Evolutionary conservation across 305 asterid genomes (phyloP), one percentile per base, ranked within the genome.

Genomic region (Fraxinus sp.): DNA sequence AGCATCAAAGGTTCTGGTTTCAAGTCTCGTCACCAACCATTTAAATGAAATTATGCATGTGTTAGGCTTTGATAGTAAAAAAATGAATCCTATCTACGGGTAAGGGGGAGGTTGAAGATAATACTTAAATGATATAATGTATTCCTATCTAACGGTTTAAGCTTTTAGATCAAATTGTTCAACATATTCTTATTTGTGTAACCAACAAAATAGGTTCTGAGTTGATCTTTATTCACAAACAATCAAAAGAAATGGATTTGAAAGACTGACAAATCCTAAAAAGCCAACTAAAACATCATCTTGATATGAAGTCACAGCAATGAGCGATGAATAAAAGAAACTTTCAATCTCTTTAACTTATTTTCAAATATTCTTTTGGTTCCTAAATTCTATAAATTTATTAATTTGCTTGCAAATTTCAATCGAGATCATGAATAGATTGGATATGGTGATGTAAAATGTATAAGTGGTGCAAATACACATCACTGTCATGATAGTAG

Each of bases 401-500:
- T 28, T 3, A 4, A n/a, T 14, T 46, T 32, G 77, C 62, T 39
- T 3, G 73, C 30, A 79, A 7, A 7, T 28, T 26, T 68, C 64
- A 79, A 72, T 41, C 78, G 3, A 28, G 3, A 28, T 18, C n/a
- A 35, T 18, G 35, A 76, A 70, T 36, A 79, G 84, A 76, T 36
- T 74, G 57, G 71, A 78, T 66, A 79, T 18, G 74, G 22, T 39
- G 62, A 52, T 46, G 79, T 66, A 46, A 55, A 77, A 36, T 39
- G 3, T 76, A 49, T 68, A 14, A 39, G 18, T 22, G 49, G 20
- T 39, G 79, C 75, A 78, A 39, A 83, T 82, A 78, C 64, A 68
- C 66, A 86, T 62, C 81, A 76, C 28, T 36, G 76, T 24, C 62
- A 70, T 66, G 78, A 39, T 44, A 76, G 57, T 37, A 78, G 7